Percentiles rank a stretch among this genome's conserved stretches.
phyloP scores from a whole-genome alignment of 2,329 filamentous ascomycete genomes.

The Xylaria sp. region DNA sequence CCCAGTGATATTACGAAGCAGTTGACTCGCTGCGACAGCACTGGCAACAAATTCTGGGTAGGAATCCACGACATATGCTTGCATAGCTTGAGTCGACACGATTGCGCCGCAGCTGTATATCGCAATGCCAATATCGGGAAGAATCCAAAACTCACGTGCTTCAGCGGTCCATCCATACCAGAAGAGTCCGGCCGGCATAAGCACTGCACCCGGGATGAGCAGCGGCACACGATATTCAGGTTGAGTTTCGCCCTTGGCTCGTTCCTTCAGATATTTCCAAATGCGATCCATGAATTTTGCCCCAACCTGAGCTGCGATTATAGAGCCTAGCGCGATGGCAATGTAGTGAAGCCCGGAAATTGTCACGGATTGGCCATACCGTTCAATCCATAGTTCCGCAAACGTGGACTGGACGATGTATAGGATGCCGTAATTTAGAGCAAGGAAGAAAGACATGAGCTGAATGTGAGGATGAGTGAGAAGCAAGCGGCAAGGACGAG shows the following conservation, averaged over 20 bases:
- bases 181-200: slow-evolving; percentile 62
- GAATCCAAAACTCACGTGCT: slow-evolving; percentile 61
- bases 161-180: slow-evolving; percentile 67
- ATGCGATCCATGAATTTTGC: slow-evolving; percentile 42
- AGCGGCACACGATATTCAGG: slow-evolving; percentile 61
- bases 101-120: neutral
- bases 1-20: neutral
- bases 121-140: slow-evolving; percentile 60
- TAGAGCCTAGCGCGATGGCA: slow-evolving; percentile 61
- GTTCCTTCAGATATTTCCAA: slow-evolving; percentile 39
- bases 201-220: slow-evolving; percentile 62
- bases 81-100: neutral
- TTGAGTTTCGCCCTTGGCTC: slow-evolving; percentile 16
- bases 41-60: neutral
- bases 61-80: neutral
- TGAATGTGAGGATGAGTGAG: slow-evolving; percentile 62
- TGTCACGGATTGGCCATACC: slow-evolving; percentile 59
- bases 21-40: neutral
- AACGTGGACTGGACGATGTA: slow-evolving; percentile 66
- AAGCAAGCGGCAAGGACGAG: slow-evolving; percentile 60
- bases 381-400: slow-evolving; percentile 57
- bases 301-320: slow-evolving; percentile 57
- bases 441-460: slow-evolving; percentile 59
- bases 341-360: slow-evolving; percentile 63
- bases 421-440: slow-evolving; percentile 63